Base-by-base conservation (phyloP, 495 filamentous ascomycete species). In the Darksidea phi region DNA sequence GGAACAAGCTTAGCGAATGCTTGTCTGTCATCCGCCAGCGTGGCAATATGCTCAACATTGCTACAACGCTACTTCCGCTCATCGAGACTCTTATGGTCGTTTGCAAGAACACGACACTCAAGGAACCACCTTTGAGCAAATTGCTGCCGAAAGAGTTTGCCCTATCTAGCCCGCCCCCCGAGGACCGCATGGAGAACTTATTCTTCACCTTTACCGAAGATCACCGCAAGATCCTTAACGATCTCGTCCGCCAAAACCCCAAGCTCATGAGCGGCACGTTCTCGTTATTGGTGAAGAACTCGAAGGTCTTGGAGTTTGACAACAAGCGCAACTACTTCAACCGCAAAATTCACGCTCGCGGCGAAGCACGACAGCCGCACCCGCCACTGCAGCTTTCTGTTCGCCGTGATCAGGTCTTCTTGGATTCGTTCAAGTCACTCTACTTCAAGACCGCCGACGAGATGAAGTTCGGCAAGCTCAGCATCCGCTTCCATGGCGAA, bases 241-340 rank as follows among this genome's bases (percentile, higher is more conserved):
- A 97, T 69, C 86, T 99, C 58, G 95, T 99, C 60, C 88, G 94
- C 36, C 88, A 95, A 63, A 97, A 94, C 62, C 94, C 94, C 28
- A 92, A 95, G 67, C 83, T 99, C 62, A 99, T 99, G 94, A 96
- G 92, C 63, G 94, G 92, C 42, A 95, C 91, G 13, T 96, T 99
- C 75, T 91, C 92, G 7, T 78, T 97, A 37, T 78, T 99, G 25
- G 92, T 97, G 63, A 96, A 96, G 78, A 99, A 99, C 69, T 95
- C 94, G 46, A 97, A 97, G 81, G 94, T 99, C 13, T 76, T 99
- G 47, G 94, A 99, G 67, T 99, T 99, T 69, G 94, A 99, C 73
- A 99, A 97, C 77, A 99, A 99, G 81, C 92, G 95, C 67, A 97
- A 95, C 73, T 99, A 94, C 81, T 99, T 99, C 78, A 97, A 83